These are phyloP conservation scores for Thraustotheca clavata DNA, from an alignment of 352 stramenopile genomes.

Conservation along the genomic window DNA sequence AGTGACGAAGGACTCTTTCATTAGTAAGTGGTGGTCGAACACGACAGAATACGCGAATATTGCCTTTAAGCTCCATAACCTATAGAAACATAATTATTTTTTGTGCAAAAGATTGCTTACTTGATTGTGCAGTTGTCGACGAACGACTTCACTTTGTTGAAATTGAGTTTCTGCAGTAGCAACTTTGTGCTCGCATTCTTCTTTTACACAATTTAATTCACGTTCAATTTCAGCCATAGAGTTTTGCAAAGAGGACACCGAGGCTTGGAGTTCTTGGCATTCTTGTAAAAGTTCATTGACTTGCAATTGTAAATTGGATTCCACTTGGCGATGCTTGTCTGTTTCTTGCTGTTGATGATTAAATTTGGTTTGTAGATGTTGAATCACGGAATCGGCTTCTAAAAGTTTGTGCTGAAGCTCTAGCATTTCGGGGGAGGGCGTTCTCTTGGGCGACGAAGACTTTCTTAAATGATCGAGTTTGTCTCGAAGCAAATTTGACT, in stretches of 20 bases:
- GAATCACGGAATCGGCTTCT: not conserved
- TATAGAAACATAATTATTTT: slow-evolving; percentile 22
- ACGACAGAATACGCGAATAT: slow-evolving; percentile 94
- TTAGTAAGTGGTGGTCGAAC: slow-evolving; percentile 81
- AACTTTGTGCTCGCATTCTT: slow-evolving; percentile 25
- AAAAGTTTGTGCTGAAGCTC: not conserved
- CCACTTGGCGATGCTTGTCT: slow-evolving; percentile 3
- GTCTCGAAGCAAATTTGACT: slow-evolving; percentile 1
- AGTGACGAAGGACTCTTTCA: slow-evolving; percentile 32
- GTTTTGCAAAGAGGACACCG: not conserved
- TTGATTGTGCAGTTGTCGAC: slow-evolving; percentile 80
- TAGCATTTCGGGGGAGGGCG: not conserved
- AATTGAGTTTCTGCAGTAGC: slow-evolving; percentile 22
- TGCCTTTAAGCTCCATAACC: slow-evolving; percentile 95
- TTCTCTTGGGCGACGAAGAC: not conserved
- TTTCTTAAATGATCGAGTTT: slow-evolving; percentile 4
- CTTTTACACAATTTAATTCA: slow-evolving; percentile 36
- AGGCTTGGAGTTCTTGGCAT: slow-evolving; percentile 32
- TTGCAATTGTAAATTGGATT: not conserved
- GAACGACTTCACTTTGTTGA: slow-evolving; percentile 53
- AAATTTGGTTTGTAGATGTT: not conserved
- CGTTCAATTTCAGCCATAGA: not conserved
- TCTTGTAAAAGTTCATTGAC: slow-evolving; percentile 7
- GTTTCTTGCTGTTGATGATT: not conserved
- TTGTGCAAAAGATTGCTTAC: slow-evolving; percentile 21